phyloP scores from a whole-genome alignment of 129 eudicot species.

The Calendula officinalis region DNA sequence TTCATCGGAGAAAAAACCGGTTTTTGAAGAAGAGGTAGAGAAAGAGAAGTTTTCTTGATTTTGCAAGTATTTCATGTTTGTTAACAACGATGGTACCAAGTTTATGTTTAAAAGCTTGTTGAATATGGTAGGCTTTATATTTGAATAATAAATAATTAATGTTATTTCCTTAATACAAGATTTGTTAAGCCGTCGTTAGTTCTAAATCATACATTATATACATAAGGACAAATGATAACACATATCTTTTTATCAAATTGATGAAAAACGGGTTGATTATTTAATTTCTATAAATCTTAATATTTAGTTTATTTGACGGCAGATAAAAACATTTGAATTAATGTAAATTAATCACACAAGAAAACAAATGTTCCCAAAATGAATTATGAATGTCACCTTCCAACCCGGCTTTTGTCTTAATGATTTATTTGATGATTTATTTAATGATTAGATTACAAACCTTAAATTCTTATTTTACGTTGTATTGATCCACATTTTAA shows the following conservation, averaged over 20 bases:
- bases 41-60: slow-evolving; percentile 31
- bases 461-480: slow-evolving; percentile 8
- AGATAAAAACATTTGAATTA: slow-evolving; percentile 13
- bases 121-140: neutral
- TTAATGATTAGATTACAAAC: neutral
- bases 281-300: neutral
- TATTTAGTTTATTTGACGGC: neutral
- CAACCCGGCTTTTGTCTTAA: slow-evolving; percentile 21
- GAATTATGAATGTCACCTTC: slow-evolving; percentile 27
- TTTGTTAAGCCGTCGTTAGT: neutral
- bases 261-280: slow-evolving; percentile 4
- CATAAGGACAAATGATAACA: neutral
- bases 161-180: neutral
- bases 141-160: neutral
- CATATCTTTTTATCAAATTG: too few species aligned
- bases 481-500: neutral
- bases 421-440: neutral
- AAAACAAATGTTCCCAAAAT: slow-evolving; percentile 19
- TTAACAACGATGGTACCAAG: neutral
- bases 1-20: slow-evolving; percentile 18
- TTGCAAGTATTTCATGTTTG: slow-evolving; percentile 32
- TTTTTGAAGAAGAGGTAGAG: slow-evolving; percentile 24
- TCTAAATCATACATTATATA: neutral
- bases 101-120: slow-evolving; percentile 20
- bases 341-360: slow-evolving; percentile 5